Evolutionary conservation across 495 filamentous ascomycete species (phyloP).

Genomic region (Penicillium riverlandense): DNA sequence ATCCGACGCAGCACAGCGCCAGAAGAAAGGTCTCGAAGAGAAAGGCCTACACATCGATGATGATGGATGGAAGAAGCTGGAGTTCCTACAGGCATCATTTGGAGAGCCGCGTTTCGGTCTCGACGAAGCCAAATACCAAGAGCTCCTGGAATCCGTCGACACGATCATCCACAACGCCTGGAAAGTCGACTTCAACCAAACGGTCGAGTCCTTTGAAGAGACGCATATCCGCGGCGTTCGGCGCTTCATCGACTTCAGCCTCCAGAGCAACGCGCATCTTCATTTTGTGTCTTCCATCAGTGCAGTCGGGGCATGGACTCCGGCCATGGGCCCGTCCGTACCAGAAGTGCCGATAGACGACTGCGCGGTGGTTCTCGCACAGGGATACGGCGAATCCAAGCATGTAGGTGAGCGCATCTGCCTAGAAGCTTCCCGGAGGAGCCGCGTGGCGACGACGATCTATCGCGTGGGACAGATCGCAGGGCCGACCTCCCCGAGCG

Average conservation of each 20-base stretch:
- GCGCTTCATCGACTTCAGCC: slow-evolving; percentile 45
- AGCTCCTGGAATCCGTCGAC: slow-evolving; percentile 37
- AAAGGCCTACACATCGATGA: slow-evolving; percentile 10
- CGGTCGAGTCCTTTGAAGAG: slow-evolving; percentile 48
- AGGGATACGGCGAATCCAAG: slow-evolving; percentile 54
- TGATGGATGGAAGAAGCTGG: slow-evolving; percentile 15
- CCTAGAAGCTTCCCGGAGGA: slow-evolving; percentile 30
- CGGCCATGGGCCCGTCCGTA: slow-evolving; percentile 23
- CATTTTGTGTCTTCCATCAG: slow-evolving; percentile 53
- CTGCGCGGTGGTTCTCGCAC: slow-evolving; percentile 18
- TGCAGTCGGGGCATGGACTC: slow-evolving; percentile 28
- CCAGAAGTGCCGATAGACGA: slow-evolving; percentile 44
- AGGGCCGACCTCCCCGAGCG: slow-evolving; percentile 31
- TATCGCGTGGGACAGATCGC: slow-evolving; percentile 54
- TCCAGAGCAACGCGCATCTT: slow-evolving; percentile 34
- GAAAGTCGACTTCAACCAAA: slow-evolving; percentile 57
- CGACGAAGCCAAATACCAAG: slow-evolving; percentile 23
- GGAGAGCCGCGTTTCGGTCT: slow-evolving; percentile 44
- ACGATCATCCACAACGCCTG: slow-evolving; percentile 57
- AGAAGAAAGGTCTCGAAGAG: slow-evolving; percentile 11
- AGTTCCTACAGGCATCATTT: slow-evolving; percentile 46
- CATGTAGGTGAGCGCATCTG: slow-evolving; percentile 46
- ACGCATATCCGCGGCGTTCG: slow-evolving; percentile 47
- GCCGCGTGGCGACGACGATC: slow-evolving; percentile 36
- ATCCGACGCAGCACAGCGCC: slow-evolving; percentile 13